Conservation (phyloP, 2,329 filamentous ascomycete genomes). For the Fusarium anguioides region DNA sequence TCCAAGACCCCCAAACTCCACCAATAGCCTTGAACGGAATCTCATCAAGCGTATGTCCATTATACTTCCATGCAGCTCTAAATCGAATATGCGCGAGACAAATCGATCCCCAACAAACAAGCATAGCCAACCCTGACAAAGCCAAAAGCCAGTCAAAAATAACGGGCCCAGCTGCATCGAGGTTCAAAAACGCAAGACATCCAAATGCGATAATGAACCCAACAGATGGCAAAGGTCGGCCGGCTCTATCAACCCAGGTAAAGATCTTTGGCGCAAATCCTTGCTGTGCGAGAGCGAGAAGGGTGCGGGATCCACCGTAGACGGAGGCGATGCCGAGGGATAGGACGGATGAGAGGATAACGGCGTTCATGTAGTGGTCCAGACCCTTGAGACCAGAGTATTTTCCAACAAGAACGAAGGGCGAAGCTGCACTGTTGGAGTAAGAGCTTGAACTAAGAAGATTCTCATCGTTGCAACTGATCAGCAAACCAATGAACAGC, state of each 20-base stretch:
- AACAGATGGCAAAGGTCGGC: slow-evolving; percentile 61
- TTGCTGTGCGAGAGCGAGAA: slow-evolving; percentile 65
- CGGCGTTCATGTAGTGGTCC: slow-evolving; percentile 64
- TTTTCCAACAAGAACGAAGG: slow-evolving; percentile 62
- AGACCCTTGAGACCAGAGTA: slow-evolving; percentile 61
- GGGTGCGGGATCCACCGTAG: slow-evolving; percentile 66
- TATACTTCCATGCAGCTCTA: slow-evolving; percentile 67
- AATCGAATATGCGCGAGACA: slow-evolving; percentile 73
- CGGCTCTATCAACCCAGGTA: slow-evolving; percentile 64
- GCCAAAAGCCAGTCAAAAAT: slow-evolving; percentile 74
- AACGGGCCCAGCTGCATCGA: slow-evolving; percentile 57
- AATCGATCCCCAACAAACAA: slow-evolving; percentile 75
- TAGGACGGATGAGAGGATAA: slow-evolving; percentile 65
- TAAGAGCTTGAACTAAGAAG: slow-evolving; percentile 52
- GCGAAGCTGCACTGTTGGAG: slow-evolving; percentile 50
- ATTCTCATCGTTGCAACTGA: slow-evolving; percentile 55
- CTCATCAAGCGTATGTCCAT: slow-evolving; percentile 70
- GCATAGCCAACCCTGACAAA: slow-evolving; percentile 69
- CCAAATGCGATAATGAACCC: slow-evolving; percentile 58
- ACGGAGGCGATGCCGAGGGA: slow-evolving; percentile 66
- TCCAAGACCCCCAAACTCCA: slow-evolving; percentile 71
- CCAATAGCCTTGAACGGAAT: slow-evolving; percentile 71
- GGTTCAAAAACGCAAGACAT: slow-evolving; percentile 60
- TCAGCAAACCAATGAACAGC: slow-evolving; percentile 59
- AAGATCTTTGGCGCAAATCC: slow-evolving; percentile 65